Evolutionary conservation across 2,329 filamentous ascomycete species (phyloP).

Genomic region (Sporothrix pallida): DNA sequence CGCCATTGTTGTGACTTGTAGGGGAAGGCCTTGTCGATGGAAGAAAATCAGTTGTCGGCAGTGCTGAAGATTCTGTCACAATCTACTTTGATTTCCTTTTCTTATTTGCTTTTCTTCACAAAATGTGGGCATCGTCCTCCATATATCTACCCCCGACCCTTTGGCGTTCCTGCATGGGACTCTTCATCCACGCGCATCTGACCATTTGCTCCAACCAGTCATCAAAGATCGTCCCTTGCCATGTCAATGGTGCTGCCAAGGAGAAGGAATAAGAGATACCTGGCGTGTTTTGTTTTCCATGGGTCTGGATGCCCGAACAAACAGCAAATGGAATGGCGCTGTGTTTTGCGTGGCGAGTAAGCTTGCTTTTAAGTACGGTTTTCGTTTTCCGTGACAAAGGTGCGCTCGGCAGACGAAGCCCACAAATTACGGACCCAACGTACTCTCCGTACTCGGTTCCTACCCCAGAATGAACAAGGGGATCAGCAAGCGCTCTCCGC

Average conservation of each 20-base stretch:
- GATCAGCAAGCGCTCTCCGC: constrained; percentile 19
- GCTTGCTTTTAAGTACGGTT: not conserved
- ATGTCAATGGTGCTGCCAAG: no score
- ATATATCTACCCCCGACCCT: not conserved
- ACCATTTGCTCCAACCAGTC: not conserved
- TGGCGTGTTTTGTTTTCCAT: constrained; percentile 3
- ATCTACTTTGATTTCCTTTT: not conserved
- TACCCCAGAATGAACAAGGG: not conserved
- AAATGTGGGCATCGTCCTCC: not conserved
- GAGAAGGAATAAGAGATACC: not conserved
- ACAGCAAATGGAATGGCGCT: not conserved
- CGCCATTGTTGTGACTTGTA: not conserved
- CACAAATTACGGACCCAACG: not conserved
- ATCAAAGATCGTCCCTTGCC: not conserved
- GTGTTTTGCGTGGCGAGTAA: not conserved
- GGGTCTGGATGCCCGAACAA: not conserved
- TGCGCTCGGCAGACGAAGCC: not conserved
- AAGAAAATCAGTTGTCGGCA: not conserved
- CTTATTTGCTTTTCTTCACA: not conserved
- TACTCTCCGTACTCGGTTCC: no score
- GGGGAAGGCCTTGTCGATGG: not conserved
- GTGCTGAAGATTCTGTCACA: not conserved
- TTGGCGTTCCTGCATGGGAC: not conserved
- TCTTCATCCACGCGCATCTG: not conserved
- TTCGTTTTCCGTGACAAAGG: constrained; percentile 11